These are phyloP conservation scores for Hyphodiscus sp. DNA, from an alignment of 2,329 filamentous ascomycete species.

Conservation along the genomic window DNA sequence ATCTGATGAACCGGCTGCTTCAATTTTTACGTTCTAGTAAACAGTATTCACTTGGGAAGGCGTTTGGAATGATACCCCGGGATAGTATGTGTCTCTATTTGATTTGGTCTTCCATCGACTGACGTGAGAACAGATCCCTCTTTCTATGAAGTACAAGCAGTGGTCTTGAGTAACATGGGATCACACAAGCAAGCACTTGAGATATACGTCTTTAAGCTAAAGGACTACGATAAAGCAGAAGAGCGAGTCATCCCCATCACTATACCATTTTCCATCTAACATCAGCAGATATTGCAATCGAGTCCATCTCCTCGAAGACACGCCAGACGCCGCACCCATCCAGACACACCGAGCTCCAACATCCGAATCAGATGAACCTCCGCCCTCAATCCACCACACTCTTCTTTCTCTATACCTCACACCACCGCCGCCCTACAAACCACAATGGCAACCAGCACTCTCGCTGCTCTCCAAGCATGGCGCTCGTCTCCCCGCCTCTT, in stretches of 20 bases:
- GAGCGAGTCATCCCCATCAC: conserved; percentile 53
- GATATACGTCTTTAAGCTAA: conserved; percentile 93
- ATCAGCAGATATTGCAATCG: conserved; percentile 74
- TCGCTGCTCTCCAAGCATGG: conserved; percentile 88
- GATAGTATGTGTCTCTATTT: conserved; percentile 53
- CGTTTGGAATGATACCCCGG: conserved; percentile 69
- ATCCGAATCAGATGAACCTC: conserved; percentile 44
- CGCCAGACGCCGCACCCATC: conserved; percentile 30
- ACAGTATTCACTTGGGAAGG: conserved; percentile 74
- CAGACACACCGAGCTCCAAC: conserved; percentile 33
- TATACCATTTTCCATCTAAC: conserved; percentile 12
- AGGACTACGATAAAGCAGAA: conserved; percentile 84
- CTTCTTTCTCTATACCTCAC: conserved; percentile 84
- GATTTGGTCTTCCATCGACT: conserved; percentile 6
- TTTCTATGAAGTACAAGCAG: conserved; percentile 85
- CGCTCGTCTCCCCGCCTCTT: conserved; percentile 79
- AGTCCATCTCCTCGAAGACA: conserved; percentile 59
- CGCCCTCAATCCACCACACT: conserved; percentile 83
- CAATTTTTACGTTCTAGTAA: conserved; percentile 68
- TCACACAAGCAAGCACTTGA: conserved; percentile 93
- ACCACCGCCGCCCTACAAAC: conserved; percentile 65
- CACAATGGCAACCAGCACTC: conserved; percentile 73
- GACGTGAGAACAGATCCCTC: conserved; percentile 53
- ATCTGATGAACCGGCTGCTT: conserved; percentile 61
- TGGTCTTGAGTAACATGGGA: conserved; percentile 90